These are phyloP conservation scores for Saturnispora gosingensis DNA, from an alignment of 805 yeast species.

Conservation along the genomic window DNA sequence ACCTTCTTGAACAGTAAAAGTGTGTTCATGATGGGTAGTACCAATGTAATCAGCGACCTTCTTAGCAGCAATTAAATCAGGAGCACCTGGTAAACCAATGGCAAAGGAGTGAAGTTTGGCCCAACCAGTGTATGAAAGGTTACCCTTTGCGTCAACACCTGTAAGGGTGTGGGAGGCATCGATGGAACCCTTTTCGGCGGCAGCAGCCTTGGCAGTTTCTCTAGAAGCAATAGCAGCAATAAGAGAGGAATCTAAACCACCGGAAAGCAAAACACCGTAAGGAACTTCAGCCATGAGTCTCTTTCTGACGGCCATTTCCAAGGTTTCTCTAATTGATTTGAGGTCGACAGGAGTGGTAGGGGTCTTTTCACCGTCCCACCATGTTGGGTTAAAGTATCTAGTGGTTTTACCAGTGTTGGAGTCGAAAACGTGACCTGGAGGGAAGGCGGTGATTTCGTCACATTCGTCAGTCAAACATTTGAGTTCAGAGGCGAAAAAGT, in stretches of 20 bases:
- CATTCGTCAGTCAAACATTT: constrained; percentile 92
- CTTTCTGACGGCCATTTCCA: constrained; percentile 95
- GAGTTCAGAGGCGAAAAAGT: constrained; percentile 88
- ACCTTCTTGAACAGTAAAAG: constrained; percentile 95
- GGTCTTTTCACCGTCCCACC: constrained; percentile 81
- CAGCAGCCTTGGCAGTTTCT: constrained; percentile 77
- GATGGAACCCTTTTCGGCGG: constrained; percentile 33
- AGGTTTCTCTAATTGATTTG: constrained; percentile 59
- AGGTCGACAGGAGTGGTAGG: constrained; percentile 74
- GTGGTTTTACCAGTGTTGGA: constrained; percentile 77
- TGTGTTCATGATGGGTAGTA: constrained; percentile 95
- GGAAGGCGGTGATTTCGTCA: constrained; percentile 88
- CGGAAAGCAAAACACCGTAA: constrained; percentile 93
- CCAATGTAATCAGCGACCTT: constrained; percentile 96
- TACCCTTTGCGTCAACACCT: constrained; percentile 87
- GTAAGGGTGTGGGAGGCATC: constrained; percentile 63
- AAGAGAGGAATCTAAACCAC: constrained; percentile 94
- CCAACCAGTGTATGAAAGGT: constrained; percentile 69
- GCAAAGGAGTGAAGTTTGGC: constrained; percentile 90
- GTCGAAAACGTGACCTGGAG: constrained; percentile 97
- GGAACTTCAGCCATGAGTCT: constrained; percentile 99
- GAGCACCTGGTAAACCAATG: constrained; percentile 94
- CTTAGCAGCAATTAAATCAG: constrained; percentile 92
- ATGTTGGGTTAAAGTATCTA: constrained; percentile 83
- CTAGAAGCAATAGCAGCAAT: constrained; percentile 97